Percentiles rank a stretch among this genome's conserved stretches.
phyloP scores from a whole-genome alignment of 495 filamentous ascomycete species.

The Podospora sp. region DNA sequence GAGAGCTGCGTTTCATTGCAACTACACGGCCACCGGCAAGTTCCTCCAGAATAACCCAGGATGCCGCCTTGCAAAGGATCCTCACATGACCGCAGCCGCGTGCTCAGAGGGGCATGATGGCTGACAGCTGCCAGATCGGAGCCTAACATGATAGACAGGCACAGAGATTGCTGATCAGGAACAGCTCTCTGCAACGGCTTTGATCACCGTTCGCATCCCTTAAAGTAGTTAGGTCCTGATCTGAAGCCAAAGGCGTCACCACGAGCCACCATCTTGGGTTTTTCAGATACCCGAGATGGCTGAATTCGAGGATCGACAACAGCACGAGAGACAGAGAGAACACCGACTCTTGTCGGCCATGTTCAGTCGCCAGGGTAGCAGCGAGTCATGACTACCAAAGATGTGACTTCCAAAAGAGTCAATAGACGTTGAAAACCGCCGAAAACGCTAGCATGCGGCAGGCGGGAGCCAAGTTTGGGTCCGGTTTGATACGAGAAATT shows the following conservation, averaged over 20 bases:
- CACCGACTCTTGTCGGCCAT: background rate
- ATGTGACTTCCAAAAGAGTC: background rate
- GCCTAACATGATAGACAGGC: slow-evolving; percentile 23
- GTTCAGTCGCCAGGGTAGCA: background rate
- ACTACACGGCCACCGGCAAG: too few relatives aligned
- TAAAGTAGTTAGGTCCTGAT: background rate
- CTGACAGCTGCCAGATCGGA: slow-evolving; percentile 2
- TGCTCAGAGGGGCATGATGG: background rate
- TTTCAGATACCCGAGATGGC: slow-evolving; percentile 18
- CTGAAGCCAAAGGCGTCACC: slow-evolving; percentile 6
- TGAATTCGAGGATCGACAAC: background rate
- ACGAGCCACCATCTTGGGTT: slow-evolving; percentile 20
- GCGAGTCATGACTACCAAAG: background rate
- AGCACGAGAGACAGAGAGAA: too few relatives aligned
- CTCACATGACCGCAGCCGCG: slow-evolving; percentile 11
- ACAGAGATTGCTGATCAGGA: slow-evolving; percentile 24
- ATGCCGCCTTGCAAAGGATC: too few relatives aligned
- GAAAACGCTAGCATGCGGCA: background rate
- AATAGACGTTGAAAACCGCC: background rate
- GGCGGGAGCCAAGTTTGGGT: slow-evolving; percentile 12
- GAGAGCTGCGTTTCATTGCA: too few relatives aligned
- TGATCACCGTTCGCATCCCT: background rate
- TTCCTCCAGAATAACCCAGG: too few relatives aligned
- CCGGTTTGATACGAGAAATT: slow-evolving; percentile 30
- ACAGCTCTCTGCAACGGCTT: slow-evolving; percentile 7